phyloP scores from a whole-genome alignment of 2,329 filamentous ascomycete genomes.

The Pyrenophora tritici-repentis region DNA sequence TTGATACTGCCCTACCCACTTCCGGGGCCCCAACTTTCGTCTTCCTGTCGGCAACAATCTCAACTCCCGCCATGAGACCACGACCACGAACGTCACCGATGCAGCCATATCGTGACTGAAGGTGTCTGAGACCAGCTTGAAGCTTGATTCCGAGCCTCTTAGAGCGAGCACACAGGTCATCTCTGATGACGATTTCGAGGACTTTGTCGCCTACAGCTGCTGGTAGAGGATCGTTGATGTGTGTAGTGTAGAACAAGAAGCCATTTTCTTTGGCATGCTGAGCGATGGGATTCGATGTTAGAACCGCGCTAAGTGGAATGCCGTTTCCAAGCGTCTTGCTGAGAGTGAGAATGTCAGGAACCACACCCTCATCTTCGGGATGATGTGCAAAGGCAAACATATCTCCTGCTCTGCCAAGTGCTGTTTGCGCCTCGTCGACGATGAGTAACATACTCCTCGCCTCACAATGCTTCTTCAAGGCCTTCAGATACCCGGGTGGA shows the following conservation, averaged over 20 bases:
- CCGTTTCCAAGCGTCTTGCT: slow-evolving; percentile 67
- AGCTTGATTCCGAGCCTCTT: slow-evolving; percentile 53
- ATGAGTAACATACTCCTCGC: slow-evolving; percentile 44
- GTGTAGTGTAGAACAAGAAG: slow-evolving; percentile 65
- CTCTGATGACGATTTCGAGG: slow-evolving; percentile 64
- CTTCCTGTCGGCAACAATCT: slow-evolving; percentile 59
- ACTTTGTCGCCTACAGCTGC: slow-evolving; percentile 66
- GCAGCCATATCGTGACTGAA: slow-evolving; percentile 61
- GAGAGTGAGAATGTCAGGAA: slow-evolving; percentile 62
- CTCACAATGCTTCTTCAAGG: slow-evolving; percentile 54
- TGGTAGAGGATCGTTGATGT: slow-evolving; percentile 66
- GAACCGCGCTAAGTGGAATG: slow-evolving; percentile 62
- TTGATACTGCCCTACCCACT: slow-evolving; percentile 55
- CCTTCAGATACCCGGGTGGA: slow-evolving; percentile 63
- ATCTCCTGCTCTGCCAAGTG: slow-evolving; percentile 41
- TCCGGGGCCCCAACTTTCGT: slow-evolving; percentile 56
- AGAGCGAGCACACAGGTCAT: slow-evolving; percentile 57
- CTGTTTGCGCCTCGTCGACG: slow-evolving; percentile 47
- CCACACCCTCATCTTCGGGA: slow-evolving; percentile 38
- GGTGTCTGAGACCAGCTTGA: slow-evolving; percentile 52
- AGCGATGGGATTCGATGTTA: slow-evolving; percentile 61
- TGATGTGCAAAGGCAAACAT: slow-evolving; percentile 57
- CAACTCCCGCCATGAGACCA: slow-evolving; percentile 63
- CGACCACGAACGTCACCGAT: slow-evolving; percentile 66
- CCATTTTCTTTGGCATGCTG: slow-evolving; percentile 54